These are phyloP conservation scores for Kwoniella newhampshirensis DNA, from an alignment of 768 basidiomycete species.

Conservation along the genomic window DNA sequence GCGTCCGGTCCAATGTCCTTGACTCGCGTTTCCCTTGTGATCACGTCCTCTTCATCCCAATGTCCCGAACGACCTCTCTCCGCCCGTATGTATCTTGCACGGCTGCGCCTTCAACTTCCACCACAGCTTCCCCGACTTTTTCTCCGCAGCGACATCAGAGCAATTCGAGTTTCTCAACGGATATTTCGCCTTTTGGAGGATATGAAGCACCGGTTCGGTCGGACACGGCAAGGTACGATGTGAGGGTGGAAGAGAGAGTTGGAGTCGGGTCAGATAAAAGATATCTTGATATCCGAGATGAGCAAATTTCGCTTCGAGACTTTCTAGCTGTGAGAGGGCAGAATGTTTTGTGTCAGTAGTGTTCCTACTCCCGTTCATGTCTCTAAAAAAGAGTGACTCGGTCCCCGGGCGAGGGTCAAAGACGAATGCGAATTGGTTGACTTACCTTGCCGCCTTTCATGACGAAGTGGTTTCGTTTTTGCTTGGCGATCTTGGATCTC, in stretches of 20 bases:
- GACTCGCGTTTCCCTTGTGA: too few species aligned
- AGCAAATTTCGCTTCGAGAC: constrained; percentile 25
- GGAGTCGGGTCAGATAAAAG: constrained; percentile 29
- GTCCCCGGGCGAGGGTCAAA: too few species aligned
- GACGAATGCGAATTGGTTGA: too few species aligned
- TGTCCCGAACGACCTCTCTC: too few species aligned
- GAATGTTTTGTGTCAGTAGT: constrained; percentile 3
- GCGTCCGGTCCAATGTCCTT: too few species aligned
- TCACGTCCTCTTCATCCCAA: too few species aligned
- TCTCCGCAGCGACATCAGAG: too few species aligned
- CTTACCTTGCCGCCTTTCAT: constrained; percentile 28
- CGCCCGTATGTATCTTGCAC: too few species aligned
- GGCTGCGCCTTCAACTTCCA: too few species aligned
- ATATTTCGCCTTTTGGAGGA: constrained; percentile 24
- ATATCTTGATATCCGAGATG: constrained; percentile 28
- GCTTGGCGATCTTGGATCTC: constrained; percentile 28
- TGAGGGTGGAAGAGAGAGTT: constrained; percentile 25
- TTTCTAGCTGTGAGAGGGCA: constrained; percentile 21
- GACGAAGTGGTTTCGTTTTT: constrained; percentile 19
- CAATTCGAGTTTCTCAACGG: constrained; percentile 2
- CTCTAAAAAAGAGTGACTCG: too few species aligned
- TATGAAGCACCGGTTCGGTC: constrained; percentile 8
- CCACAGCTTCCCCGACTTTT: too few species aligned
- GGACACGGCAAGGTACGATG: constrained; percentile 17
- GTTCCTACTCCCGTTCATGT: too few species aligned